Evolutionary conservation across 202 grass and related monocot genomes (phyloP).

Genomic region (Cymbopogon flexuosus): DNA sequence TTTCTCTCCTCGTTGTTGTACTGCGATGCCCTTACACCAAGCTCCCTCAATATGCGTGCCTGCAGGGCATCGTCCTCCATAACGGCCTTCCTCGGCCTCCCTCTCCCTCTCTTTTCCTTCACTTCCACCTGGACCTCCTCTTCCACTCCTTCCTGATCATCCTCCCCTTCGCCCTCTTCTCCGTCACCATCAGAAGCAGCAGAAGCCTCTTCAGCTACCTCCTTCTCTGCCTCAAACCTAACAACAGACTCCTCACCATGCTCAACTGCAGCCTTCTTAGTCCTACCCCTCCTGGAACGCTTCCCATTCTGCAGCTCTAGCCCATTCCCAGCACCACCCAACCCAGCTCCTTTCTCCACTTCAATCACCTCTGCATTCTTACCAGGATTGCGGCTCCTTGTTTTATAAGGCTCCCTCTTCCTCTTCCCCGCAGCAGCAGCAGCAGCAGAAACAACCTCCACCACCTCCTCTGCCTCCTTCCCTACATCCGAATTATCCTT

Average conservation of each 20-base stretch:
- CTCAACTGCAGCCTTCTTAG: not conserved
- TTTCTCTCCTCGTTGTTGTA: slow-evolving; percentile 64
- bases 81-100: slow-evolving; percentile 44
- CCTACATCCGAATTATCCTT: slow-evolving; percentile 28
- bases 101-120: slow-evolving; percentile 43
- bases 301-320: not conserved
- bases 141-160: slow-evolving; percentile 24
- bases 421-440: slow-evolving; percentile 8
- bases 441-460: slow-evolving; percentile 13
- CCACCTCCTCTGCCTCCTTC: slow-evolving; percentile 30
- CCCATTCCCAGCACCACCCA: not conserved
- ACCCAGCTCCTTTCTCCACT: slow-evolving; percentile 20
- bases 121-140: slow-evolving; percentile 31
- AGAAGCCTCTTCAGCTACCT: not conserved
- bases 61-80: slow-evolving; percentile 29
- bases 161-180: not conserved
- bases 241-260: not conserved
- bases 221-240: not conserved
- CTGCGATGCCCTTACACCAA: slow-evolving; percentile 42
- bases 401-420: slow-evolving; percentile 40
- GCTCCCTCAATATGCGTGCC: slow-evolving; percentile 36
- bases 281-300: slow-evolving; percentile 4
- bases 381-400: slow-evolving; percentile 25
- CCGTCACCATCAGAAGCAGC: not conserved
- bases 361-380: slow-evolving; percentile 22